phyloP scores from a whole-genome alignment of 2,329 filamentous ascomycete species.

The Monosporascus sp. region DNA sequence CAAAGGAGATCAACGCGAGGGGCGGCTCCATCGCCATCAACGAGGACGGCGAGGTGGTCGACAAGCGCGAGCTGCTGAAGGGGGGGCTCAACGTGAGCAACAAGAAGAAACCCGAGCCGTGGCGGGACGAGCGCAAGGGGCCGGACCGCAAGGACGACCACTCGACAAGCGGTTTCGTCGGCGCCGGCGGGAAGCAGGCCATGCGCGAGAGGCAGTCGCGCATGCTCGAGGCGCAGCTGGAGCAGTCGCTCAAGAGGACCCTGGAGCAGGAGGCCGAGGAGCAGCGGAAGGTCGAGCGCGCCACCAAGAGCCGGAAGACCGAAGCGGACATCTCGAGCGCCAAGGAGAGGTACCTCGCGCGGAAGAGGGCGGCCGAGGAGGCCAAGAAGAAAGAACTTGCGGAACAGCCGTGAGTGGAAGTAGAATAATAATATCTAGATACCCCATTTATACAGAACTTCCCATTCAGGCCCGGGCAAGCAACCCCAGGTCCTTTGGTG shows the following conservation, averaged over 20 bases:
- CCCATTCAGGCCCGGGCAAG: no score
- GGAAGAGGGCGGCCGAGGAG: slow-evolving; percentile 70
- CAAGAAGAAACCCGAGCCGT: slow-evolving; percentile 50
- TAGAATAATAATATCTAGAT: slow-evolving; percentile 10
- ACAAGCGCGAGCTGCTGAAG: slow-evolving; percentile 74
- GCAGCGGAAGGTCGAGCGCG: slow-evolving; percentile 55
- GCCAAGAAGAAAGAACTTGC: slow-evolving; percentile 45
- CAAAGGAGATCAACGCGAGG: slow-evolving; percentile 60
- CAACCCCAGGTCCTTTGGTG: no score
- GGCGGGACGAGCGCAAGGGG: slow-evolving; percentile 25
- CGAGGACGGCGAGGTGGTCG: slow-evolving; percentile 77
- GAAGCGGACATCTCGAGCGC: slow-evolving; percentile 70
- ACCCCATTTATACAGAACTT: slow-evolving; percentile 1
- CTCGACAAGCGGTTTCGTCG: slow-evolving; percentile 30
- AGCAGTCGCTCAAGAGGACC: slow-evolving; percentile 65
- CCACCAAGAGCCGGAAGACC: slow-evolving; percentile 74
- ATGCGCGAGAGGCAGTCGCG: slow-evolving; percentile 71
- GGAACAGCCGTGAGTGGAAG: slow-evolving; percentile 5
- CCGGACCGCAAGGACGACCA: slow-evolving; percentile 25
- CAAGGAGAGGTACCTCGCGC: slow-evolving; percentile 72
- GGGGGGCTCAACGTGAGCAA: slow-evolving; percentile 70
- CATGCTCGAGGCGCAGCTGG: slow-evolving; percentile 76
- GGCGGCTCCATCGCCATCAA: slow-evolving; percentile 64
- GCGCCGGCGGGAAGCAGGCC: slow-evolving; percentile 54
- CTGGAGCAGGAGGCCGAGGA: slow-evolving; percentile 66